phyloP scores from a whole-genome alignment of 2,329 filamentous ascomycete species.

The Fonsecaea multimorphosa region DNA sequence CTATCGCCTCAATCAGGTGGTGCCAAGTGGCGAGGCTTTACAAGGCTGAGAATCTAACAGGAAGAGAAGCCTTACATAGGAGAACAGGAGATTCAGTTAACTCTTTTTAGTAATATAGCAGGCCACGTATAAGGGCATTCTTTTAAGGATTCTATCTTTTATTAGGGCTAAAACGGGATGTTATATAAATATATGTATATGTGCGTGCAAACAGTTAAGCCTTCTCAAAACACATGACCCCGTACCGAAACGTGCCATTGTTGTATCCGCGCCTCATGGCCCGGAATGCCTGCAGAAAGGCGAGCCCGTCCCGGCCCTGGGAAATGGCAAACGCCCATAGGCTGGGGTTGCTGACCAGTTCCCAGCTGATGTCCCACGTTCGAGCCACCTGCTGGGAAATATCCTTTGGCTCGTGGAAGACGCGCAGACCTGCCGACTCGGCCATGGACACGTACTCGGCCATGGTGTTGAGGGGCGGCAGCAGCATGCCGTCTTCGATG shows the following conservation, averaged over 20 bases:
- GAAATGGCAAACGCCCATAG: slow-evolving; percentile 67
- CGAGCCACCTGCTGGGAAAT: slow-evolving; percentile 65
- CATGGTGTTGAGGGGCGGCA: slow-evolving; percentile 63
- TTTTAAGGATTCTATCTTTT: no score
- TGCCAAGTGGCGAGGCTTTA: no score
- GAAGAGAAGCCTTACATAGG: no score
- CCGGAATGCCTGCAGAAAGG: slow-evolving; percentile 66
- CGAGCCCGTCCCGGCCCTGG: slow-evolving; percentile 65
- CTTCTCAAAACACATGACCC: slow-evolving; percentile 63
- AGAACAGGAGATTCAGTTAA: no score
- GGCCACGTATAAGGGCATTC: no score
- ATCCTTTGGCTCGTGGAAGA: slow-evolving; percentile 54
- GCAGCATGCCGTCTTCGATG: slow-evolving; percentile 68
- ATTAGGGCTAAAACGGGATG: no score
- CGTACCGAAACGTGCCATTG: slow-evolving; percentile 65
- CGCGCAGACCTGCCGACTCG: slow-evolving; percentile 55
- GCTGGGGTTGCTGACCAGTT: slow-evolving; percentile 63
- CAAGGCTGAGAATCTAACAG: no score
- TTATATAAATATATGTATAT: no score
- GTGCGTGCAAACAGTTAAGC: no score
- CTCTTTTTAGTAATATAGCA: no score
- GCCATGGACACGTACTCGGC: slow-evolving; percentile 61
- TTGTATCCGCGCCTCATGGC: slow-evolving; percentile 67
- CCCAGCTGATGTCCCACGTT: slow-evolving; percentile 70
- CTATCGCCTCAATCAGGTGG: no score